Evolutionary conservation across 352 stramenopile genomes (phyloP), one percentile per base, ranked within the genome.

Genomic region (Pythium aristosporum): DNA sequence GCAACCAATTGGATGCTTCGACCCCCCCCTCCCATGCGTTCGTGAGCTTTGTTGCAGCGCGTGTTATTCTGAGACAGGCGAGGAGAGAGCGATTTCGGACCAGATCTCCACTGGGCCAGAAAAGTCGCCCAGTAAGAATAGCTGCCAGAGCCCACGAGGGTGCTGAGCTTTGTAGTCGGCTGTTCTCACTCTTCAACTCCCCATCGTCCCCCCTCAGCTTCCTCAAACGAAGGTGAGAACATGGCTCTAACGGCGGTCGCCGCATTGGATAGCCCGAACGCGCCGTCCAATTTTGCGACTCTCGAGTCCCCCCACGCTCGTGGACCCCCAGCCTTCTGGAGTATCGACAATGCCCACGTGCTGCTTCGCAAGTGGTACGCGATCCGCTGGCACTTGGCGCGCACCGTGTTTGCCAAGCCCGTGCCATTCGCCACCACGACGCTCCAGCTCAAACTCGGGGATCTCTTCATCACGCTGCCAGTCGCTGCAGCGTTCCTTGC

Each of bases 391-490:
- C 37, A 62, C 13, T 51, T 71, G 20, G 25, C 57, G 4, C 57
- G 49, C 6, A 36, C 42, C 2, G 57, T 65, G 15, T 66, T 71
- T 37, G 49, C 54, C 16, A 21, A 21, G 21, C 51, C 64, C 9
- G 13, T 66, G n/a, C 64, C 64, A 18, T 63, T 63, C 20, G 2
- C 62, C 18, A 71, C 64, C 4, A n/a, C 23, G 5, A 42, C 20
- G n/a, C 20, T 68, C 7, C 18, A 69, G 21, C 21, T 69, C 55
- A 69, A 69, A 34, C 63, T 60, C 32, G 63, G 63, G 6, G 63
- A 69, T 58, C 16, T 69, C 21, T 8, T 65, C 3, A n/a, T 65
- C 18, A 69, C 63, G 20, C 41, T 64, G 41, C 63, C 63, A 0
- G 30, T 58, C 30, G 56, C 50, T 21, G 41, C 49, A 0, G 56